Evolutionary conservation across 306 rosid genomes (phyloP).

Genomic region (Clitoria ternatea): DNA sequence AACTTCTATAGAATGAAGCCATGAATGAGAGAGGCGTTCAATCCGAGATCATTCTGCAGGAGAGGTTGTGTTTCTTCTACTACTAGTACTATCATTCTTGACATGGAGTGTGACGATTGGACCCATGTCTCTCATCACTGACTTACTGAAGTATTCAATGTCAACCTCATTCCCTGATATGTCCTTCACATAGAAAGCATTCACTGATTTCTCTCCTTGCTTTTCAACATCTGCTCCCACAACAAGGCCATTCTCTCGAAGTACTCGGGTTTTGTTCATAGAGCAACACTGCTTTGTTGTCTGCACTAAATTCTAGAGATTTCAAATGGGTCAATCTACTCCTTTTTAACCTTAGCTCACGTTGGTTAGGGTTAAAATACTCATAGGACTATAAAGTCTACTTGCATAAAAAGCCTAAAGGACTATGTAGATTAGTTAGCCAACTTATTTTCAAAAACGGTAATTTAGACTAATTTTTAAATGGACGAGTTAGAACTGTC

Average conservation of each 20-base stretch:
- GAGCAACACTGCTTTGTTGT: slow-evolving; percentile 53
- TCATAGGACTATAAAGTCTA: too few species aligned
- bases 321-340: too few species aligned
- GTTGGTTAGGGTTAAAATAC: too few species aligned
- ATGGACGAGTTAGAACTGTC: too few species aligned
- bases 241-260: slow-evolving; percentile 65
- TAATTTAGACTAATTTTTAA: too few species aligned
- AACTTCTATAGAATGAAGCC: slow-evolving; percentile 30
- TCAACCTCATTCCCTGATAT: slow-evolving; percentile 62
- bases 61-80: slow-evolving; percentile 2
- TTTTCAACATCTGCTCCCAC: slow-evolving; percentile 70
- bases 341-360: too few species aligned
- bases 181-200: slow-evolving; percentile 60
- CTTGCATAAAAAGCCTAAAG: too few species aligned
- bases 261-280: slow-evolving; percentile 66
- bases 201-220: slow-evolving; percentile 52
- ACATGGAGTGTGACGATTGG: slow-evolving; percentile 42
- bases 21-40: slow-evolving; percentile 3
- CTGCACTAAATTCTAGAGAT: slow-evolving; percentile 55
- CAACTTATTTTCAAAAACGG: too few species aligned
- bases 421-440: too few species aligned
- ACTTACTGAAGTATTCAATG: slow-evolving; percentile 44
- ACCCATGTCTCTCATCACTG: slow-evolving; percentile 58
- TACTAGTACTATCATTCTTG: slow-evolving; percentile 28
- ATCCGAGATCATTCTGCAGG: slow-evolving; percentile 13